phyloP scores from a whole-genome alignment of 2,329 filamentous ascomycete genomes.

The Pseudogymnoascus destructans region DNA sequence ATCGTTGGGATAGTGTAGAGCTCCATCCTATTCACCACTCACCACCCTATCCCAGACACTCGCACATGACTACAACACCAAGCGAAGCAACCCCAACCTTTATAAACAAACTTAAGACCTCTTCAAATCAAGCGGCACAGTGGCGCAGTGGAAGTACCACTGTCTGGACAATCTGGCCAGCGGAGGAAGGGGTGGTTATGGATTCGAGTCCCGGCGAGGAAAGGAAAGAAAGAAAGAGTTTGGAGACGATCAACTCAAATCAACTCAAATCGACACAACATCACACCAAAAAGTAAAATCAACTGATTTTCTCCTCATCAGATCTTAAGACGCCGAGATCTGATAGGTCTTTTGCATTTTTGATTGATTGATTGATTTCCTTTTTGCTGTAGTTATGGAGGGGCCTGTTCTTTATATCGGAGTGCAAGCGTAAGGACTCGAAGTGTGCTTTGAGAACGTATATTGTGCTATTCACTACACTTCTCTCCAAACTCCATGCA shows the following conservation, averaged over 20 bases:
- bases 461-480: slow-evolving; percentile 10
- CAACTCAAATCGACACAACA: too few relatives aligned
- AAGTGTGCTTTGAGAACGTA: neutral
- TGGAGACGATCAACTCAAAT: too few relatives aligned
- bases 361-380: neutral
- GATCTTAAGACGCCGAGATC: neutral
- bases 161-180: slow-evolving; percentile 2
- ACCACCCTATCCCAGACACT: neutral
- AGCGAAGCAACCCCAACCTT: neutral
- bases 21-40: neutral
- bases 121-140: neutral
- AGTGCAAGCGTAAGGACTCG: neutral
- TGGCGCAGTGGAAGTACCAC: slow-evolving; percentile 4
- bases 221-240: too few relatives aligned
- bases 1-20: neutral
- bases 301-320: neutral
- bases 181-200: neutral
- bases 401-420: neutral
- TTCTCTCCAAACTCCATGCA: slow-evolving; percentile 27
- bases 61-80: neutral
- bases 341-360: neutral
- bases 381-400: neutral
- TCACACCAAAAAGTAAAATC: neutral
- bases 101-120: neutral
- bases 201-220: neutral